These are phyloP conservation scores for Glomus cerebriforme DNA, from an alignment of 192 early-diverging fungal species.

Conservation along the genomic window DNA sequence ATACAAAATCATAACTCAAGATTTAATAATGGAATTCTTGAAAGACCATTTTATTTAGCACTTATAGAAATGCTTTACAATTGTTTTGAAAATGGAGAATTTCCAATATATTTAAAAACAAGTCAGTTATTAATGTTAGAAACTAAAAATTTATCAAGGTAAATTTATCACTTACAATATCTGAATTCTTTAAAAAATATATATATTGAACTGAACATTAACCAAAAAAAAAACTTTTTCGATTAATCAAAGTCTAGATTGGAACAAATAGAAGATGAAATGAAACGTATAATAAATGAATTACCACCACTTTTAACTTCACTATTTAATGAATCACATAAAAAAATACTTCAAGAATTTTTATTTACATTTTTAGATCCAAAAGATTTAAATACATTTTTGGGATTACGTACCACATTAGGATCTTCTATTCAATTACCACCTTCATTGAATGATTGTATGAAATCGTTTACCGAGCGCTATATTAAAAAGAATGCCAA, in stretches of 20 bases:
- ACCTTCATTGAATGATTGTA: conserved; percentile 30
- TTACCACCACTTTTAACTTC: neutral
- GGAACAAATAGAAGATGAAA: conserved; percentile 29
- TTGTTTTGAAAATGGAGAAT: conserved; percentile 22
- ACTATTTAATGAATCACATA: neutral
- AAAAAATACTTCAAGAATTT: conserved; percentile 17
- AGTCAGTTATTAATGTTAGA: conserved; percentile 29
- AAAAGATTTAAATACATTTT: conserved; percentile 29
- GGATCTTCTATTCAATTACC: conserved; percentile 25
- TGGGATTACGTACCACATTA: conserved; percentile 26
- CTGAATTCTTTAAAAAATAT: neutral
- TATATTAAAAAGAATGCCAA: conserved; percentile 27
- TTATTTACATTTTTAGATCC: conserved; percentile 26
- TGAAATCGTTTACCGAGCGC: conserved; percentile 22
- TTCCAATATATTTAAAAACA: neutral
- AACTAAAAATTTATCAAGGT: conserved; percentile 29
- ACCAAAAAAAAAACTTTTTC: neutral
- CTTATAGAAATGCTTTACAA: conserved; percentile 18
- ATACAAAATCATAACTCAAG: neutral
- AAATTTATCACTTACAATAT: neutral
- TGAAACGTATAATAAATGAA: conserved; percentile 17
- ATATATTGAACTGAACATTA: neutral
- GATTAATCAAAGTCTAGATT: conserved; percentile 23
- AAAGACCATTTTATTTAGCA: conserved; percentile 31
- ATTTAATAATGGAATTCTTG: conserved; percentile 22